Base-by-base conservation (phyloP, 1,139 yeast species). In the Ashbya aceris region DNA sequence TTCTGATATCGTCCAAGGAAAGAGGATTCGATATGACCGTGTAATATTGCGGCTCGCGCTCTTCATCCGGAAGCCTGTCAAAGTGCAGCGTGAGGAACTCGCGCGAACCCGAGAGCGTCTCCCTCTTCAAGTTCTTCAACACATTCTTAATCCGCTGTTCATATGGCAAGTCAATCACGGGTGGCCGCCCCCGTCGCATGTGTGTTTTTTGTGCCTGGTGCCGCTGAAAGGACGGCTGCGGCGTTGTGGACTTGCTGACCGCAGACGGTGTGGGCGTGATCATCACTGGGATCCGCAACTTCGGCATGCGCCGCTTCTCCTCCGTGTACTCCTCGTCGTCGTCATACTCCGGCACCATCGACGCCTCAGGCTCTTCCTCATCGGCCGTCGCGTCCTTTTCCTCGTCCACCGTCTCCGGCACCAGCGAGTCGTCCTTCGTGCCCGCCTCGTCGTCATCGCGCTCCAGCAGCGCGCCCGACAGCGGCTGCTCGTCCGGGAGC, bases 81-180 rank as follows among this genome's bases (percentile, higher is more conserved):
- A 89, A 89, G 46, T 74, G 72, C 13, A 66, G 53, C n/a, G 78
- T 69, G 40, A 83, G 62, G 39, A 69, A 58, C 35, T 76, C 68
- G 40, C 69, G 71, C 11, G 72, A 71, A 38, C 69, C 70, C 5
- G 73, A 70, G 51, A 76, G 79, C 42, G 77, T 74, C 45, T 83
- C 79, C 57, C 83, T 83, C 54, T 86, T 83, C 55, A 91, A 71
- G 39, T 78, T 80, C 58, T 94, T 79, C 69, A 89, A 68, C 35
- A 91, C 80, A 49, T 85, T 79, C 62, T 89, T 89, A 60, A 89
- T 87, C 49, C 96, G 73, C 53, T 86, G 87, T 64, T 91, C 96
- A 62, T 83, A 89, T 4, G 96, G 96, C 54, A 83, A 79, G 62
- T 89, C 97, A 44, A 89, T 93, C 42, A 89, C 84, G 1, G 97